Evolutionary conservation across 176 grass and related monocot genomes (phyloP).

Genomic region (Eragrostis nindensis): DNA sequence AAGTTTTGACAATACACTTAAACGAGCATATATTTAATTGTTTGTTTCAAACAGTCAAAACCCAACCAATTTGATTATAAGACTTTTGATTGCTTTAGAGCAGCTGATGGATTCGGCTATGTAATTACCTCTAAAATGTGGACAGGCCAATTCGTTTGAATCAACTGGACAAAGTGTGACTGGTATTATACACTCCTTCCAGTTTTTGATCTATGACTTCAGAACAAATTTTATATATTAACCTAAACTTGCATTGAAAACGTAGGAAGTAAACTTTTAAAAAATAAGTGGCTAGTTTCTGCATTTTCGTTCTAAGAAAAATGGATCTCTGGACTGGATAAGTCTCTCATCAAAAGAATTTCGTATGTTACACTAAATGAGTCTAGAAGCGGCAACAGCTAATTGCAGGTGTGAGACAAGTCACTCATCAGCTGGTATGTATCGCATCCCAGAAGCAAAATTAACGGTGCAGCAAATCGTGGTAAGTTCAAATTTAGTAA

Average conservation of each 20-base stretch:
- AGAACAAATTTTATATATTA: no score
- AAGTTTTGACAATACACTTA: background rate
- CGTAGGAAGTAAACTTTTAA: no score
- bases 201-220: no score
- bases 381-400: no score
- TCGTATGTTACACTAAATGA: background rate
- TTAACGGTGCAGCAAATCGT: background rate
- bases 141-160: background rate
- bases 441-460: background rate
- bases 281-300: background rate
- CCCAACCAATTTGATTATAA: background rate
- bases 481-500: background rate
- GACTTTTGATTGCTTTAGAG: background rate
- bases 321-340: background rate
- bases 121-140: background rate
- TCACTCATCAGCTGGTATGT: background rate
- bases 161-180: background rate
- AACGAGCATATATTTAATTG: background rate
- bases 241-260: no score
- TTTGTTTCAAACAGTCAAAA: constrained; percentile 3
- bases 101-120: background rate
- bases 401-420: no score
- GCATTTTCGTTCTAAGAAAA: background rate
- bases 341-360: background rate
- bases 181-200: background rate